phyloP scores from a whole-genome alignment of 768 basidiomycete species.

The Tephrocybe sp. region DNA sequence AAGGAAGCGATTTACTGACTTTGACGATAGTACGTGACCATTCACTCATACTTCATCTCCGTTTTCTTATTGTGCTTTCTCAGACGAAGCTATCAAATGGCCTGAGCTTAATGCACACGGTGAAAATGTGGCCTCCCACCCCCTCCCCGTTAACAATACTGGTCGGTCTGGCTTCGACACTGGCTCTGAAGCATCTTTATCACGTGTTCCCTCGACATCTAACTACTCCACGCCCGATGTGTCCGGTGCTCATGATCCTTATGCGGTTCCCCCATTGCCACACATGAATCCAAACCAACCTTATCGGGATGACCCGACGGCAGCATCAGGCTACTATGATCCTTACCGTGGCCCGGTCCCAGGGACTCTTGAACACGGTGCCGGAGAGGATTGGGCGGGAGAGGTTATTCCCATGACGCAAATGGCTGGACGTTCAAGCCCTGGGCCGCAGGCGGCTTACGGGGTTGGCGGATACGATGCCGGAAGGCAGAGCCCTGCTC shows the following conservation, averaged over 20 bases:
- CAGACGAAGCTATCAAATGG: conserved; percentile 90
- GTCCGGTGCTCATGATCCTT: conserved; percentile 57
- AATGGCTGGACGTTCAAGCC: conserved; percentile 40
- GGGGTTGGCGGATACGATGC: conserved; percentile 28
- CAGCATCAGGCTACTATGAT: conserved; percentile 61
- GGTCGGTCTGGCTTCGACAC: conserved; percentile 77
- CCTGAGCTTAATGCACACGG: conserved; percentile 79
- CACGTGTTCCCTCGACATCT: conserved; percentile 45
- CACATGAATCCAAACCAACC: conserved; percentile 78
- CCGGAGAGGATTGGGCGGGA: conserved; percentile 36
- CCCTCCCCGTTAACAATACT: conserved; percentile 68
- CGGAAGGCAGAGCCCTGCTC: conserved; percentile 39
- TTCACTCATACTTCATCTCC: conserved; percentile 1
- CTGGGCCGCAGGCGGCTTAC: conserved; percentile 38
- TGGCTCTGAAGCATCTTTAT: conserved; percentile 55
- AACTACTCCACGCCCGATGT: conserved; percentile 54
- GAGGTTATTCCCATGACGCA: conserved; percentile 81
- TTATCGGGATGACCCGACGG: conserved; percentile 69
- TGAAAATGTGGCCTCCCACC: conserved; percentile 46
- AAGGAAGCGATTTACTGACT: conserved; percentile 71
- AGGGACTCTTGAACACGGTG: conserved; percentile 55
- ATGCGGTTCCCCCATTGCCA: conserved; percentile 81
- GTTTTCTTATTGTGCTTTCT: conserved; percentile 7
- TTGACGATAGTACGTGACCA: conserved; percentile 70
- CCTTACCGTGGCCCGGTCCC: conserved; percentile 81